Base-by-base conservation (phyloP, 2,329 filamentous ascomycete species). In the Sarocladiaceae sp. region DNA sequence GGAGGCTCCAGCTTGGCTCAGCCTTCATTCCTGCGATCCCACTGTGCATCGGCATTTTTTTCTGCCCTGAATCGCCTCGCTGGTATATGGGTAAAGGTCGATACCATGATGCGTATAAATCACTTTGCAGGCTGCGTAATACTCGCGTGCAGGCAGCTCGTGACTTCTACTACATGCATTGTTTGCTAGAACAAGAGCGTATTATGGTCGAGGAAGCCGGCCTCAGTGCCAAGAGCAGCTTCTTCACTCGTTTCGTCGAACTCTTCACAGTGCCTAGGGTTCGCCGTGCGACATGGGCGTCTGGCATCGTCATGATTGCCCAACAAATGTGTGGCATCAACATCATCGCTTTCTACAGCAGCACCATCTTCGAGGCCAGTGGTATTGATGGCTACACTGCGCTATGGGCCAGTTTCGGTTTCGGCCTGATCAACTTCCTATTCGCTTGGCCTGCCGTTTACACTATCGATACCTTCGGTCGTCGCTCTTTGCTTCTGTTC, bases 11-110 rank as follows among this genome's bases (percentile, higher is more conserved):
- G 60, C 67, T 87, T 6, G 83, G 76, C 10, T 84, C 83, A 2
- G 82, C 85, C 2, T 82, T 86, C 48, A 77, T 86, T 31, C 84
- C 84, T 1, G 82, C 83, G 0, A 65, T 88, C 1, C 82, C 83
- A 7, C 69, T 88, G 4, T 62, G 84, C 10, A 15, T 82, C 0
- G 67, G 71, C 11, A 71, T 86, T 23, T 87, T 72, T 57, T 75
- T 84, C 57, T 85, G 82, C 56, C 83, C 83, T 0, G 82, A 86
- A 60, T 84, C 80, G 2, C 83, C 84, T 2, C 75, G 83, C 51
- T 88, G 83, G 83, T 79, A 76, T 52, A 79, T 87, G 64, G 84
- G 84, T 62, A 85, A 84, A 60, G 72, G 73, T 12, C 71, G 71
- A 50, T 77, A 83, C 58, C 54, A 55, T 3, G 68, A 80, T 44